Base-by-base conservation (phyloP, 225 moss, liverwort and hornwort species). In the Marchantia paleacea region DNA sequence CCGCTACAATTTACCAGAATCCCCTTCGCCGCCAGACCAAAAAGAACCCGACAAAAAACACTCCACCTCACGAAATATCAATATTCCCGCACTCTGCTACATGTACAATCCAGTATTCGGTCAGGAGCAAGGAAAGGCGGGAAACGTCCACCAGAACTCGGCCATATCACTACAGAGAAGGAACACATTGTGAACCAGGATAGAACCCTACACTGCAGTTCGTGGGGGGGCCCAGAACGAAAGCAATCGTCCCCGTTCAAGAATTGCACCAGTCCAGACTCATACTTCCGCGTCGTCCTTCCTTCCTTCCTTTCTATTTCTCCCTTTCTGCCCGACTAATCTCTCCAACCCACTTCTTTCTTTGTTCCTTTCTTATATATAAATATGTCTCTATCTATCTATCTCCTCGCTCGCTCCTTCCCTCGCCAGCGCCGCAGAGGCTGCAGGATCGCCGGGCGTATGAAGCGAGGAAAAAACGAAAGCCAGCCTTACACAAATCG, bases 1-100 rank as follows among this genome's bases (percentile, higher is more conserved):
- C 39, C 60, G 28, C 18, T 61, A 31, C 75, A 76, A 60, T 58
- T 60, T 76, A 22, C 28, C 57, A 57, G 28, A 76, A 31, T 55
- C 28, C 9, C 73, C 51, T 73, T 28, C 15, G 15, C 25, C 52
- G 53, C 16, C 54, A 54, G 26, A 7, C 29, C 22, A 28, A 75
- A n/a, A 24, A 16, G 55, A 29, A 55, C 53, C 74, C 70, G 39
- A 49, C 29, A 12, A 7, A 28, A 55, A 75, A 13, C n/a, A n/a
- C n/a, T 55, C 15, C 29, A 51, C 26, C 52, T 75, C 28, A 66
- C 66, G 22, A 50, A 47, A 39, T 69, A 47, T 51, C 72, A 50
- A 52, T 24, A 9, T 54, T 29, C 15, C 55, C 29, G 68, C 29
- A 31, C 39, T 68, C 68, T 1, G 25, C 3, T 24, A 68, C 68